Conservation (phyloP, 2,329 filamentous ascomycete genomes). For the Epichloe typhina region DNA sequence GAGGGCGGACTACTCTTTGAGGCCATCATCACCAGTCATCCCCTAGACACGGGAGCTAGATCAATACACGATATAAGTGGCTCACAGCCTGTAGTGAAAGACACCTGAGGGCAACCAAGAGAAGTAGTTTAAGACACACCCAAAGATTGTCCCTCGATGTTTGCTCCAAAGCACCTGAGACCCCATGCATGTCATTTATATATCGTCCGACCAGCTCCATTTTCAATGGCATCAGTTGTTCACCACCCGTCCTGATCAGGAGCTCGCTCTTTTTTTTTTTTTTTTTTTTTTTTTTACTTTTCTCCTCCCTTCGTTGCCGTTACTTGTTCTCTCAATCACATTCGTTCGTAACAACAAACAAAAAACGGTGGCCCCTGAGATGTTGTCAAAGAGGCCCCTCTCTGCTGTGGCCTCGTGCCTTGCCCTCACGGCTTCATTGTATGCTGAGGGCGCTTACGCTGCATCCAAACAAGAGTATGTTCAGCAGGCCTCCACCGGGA, state of each 20-base stretch:
- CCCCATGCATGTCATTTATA: not conserved
- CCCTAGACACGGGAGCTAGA: not conserved
- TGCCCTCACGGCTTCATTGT: not conserved
- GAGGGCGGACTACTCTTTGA: not conserved
- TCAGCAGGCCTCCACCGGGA: constrained; percentile 19
- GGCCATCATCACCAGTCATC: not conserved
- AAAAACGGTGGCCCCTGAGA: not conserved
- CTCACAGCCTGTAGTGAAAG: not conserved
- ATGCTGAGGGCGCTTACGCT: not conserved
- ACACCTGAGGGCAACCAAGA: not conserved
- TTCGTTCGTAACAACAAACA: not conserved
- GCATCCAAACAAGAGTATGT: constrained; percentile 15
- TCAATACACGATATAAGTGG: not conserved
- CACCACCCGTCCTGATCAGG: not conserved
- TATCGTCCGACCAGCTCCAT: not conserved
- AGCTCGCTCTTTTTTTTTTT: not conserved
- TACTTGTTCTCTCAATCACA: not conserved
- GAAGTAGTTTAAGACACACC: not conserved
- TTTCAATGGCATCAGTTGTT: not conserved
- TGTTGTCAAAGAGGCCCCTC: not conserved
- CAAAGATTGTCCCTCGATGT: not conserved
- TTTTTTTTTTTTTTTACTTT: not conserved
- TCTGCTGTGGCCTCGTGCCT: not conserved
- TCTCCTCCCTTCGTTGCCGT: not conserved
- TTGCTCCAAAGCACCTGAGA: not conserved